Evolutionary conservation across 345 rosid species (phyloP), one percentile per base, ranked within the genome.

Genomic region (Brassica carinata): DNA sequence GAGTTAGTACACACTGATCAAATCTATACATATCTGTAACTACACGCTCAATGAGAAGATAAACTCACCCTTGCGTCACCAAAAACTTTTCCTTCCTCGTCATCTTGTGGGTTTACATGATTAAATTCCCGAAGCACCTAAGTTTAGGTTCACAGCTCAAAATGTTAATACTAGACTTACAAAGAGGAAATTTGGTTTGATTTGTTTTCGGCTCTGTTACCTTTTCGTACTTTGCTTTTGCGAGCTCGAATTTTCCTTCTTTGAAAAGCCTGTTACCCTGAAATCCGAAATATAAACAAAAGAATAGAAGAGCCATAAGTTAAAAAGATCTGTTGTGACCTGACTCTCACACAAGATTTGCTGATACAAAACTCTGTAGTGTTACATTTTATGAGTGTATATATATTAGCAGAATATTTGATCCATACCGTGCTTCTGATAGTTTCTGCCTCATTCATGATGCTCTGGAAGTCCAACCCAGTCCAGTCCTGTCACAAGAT

Each of bases 71-170:
- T 86, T 73, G 93, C 82, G 45, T 87, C 86, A 53, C 79, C 79
- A 87, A 96, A 96, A 67, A 88, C 78, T 83, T 92, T 96, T 72
- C 97, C 99, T 74, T 93, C 99, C 66, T 92, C 97, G 0, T 96
- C 97, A 74, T 94, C 97, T 84, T 92, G 99, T 31, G 99, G 97
- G 75, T 96, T 90, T 38, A 92, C 99, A 80, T 96, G 99, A 88
- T 96, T 96, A 82, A 96, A 94, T 84, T 94, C 97, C 83, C 98
- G 88, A 70, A 96, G 94, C 59, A 93, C 95, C 99, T 96, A 82
- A 8, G 26, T 69, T 62, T 34, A 0, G 31, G n/a, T 15, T 34
- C 66, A 72, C 17, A n/a, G 13, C 72, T 82, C 45, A 18, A 62
- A 69, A 61, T n/a, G 68, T 64, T 69, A 73, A 61, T 48, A 73